phyloP scores from a whole-genome alignment of 208 protist genomes.

The Leishmania gerbilli region DNA sequence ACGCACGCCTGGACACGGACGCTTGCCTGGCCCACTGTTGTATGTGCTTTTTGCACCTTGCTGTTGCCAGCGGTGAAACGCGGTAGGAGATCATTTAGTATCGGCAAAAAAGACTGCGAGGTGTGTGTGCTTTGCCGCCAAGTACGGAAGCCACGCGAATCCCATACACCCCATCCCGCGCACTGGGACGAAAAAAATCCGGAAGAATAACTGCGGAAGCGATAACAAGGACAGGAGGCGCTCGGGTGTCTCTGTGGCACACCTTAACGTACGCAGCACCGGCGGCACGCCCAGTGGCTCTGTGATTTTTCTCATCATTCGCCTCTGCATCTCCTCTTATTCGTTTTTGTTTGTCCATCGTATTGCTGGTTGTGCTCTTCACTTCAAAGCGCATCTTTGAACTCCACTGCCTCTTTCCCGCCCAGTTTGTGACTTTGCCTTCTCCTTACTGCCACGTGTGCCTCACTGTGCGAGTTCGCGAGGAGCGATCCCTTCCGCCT shows the following conservation, averaged over 20 bases:
- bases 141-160: not conserved
- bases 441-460: not conserved
- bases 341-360: not conserved
- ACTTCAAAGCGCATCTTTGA: not conserved
- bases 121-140: not conserved
- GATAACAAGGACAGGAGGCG: not conserved
- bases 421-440: not conserved
- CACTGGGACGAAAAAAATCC: not conserved
- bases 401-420: not conserved
- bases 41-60: not conserved
- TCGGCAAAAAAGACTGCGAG: not conserved
- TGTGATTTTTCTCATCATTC: not conserved
- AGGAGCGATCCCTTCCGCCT: not conserved
- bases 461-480: not conserved
- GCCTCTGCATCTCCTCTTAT: not conserved
- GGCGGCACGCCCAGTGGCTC: not conserved
- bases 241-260: not conserved
- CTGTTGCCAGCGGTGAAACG: not conserved
- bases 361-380: not conserved
- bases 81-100: not conserved
- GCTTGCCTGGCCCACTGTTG: not conserved
- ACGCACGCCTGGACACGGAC: not conserved
- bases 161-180: not conserved
- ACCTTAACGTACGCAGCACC: not conserved
- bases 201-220: not conserved